Evolutionary conservation across 2,329 filamentous ascomycete genomes (phyloP).

Genomic region (Grosmannia penicillata): DNA sequence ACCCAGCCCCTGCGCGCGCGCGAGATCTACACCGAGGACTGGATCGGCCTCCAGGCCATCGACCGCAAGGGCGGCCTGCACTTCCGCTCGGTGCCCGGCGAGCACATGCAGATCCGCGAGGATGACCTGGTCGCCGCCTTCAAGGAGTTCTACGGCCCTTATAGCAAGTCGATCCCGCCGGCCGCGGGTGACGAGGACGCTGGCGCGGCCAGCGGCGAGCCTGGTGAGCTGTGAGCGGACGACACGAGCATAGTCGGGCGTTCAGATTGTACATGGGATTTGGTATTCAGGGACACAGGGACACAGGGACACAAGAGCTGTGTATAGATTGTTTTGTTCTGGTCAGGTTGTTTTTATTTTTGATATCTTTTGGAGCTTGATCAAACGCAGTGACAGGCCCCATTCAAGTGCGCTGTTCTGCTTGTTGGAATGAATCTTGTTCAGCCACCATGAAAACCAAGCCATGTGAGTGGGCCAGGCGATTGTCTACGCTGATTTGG

Average conservation of each 20-base stretch:
- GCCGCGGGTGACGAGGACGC: not conserved
- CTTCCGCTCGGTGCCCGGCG: constrained; percentile 58
- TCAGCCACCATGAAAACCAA: not conserved
- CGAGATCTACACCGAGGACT: constrained; percentile 74
- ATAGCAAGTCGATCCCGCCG: constrained; percentile 22
- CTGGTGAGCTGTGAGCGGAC: constrained; percentile 4
- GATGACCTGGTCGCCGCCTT: constrained; percentile 53
- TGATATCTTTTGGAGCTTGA: not conserved
- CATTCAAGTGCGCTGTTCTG: too few species aligned
- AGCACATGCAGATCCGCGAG: constrained; percentile 69
- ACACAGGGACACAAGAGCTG: too few species aligned
- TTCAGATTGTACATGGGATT: too few species aligned
- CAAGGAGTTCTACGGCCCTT: constrained; percentile 47
- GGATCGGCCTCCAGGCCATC: constrained; percentile 70
- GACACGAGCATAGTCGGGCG: not conserved
- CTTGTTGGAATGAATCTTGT: not conserved
- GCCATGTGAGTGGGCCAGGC: too few species aligned
- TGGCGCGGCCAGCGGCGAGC: not conserved
- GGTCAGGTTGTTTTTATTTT: not conserved
- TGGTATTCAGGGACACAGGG: too few species aligned
- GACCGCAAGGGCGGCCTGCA: constrained; percentile 66
- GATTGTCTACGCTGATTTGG: constrained; percentile 3
- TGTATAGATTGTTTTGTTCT: not conserved
- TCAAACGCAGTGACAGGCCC: too few species aligned
- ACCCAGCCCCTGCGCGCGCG: constrained; percentile 54